Evolutionary conservation across 371 early-diverging fungal genomes (phyloP).

Genomic region (Mucor sp.): DNA sequence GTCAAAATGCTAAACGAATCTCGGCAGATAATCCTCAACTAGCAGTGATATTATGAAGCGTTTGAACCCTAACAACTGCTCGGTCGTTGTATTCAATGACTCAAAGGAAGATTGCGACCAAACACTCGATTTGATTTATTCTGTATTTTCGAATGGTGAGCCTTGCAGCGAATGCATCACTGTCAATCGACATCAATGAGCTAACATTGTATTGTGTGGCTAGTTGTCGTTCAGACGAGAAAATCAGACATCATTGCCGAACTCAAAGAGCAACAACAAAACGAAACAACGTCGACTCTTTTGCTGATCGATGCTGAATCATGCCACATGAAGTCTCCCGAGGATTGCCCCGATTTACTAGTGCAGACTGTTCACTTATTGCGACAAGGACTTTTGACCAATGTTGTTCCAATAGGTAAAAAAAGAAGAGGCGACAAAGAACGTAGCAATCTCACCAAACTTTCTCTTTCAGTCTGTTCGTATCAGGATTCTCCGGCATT

Average conservation of each 20-base stretch:
- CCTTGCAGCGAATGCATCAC: background rate
- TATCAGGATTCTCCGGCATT: constrained; percentile 34
- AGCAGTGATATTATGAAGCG: constrained; percentile 14
- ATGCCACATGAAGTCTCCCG: background rate
- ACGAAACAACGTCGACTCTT: constrained; percentile 13
- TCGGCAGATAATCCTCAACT: background rate
- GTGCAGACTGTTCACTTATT: constrained; percentile 15
- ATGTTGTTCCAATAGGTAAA: constrained; percentile 27
- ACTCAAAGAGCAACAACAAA: constrained; percentile 10
- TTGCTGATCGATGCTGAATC: constrained; percentile 27
- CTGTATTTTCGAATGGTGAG: constrained; percentile 19
- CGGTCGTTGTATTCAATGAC: constrained; percentile 24
- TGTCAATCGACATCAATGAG: background rate
- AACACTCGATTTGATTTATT: constrained; percentile 11
- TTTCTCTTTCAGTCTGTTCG: constrained; percentile 29
- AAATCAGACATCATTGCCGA: constrained; percentile 12
- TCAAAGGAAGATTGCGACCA: background rate
- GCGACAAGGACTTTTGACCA: constrained; percentile 6
- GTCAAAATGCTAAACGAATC: background rate
- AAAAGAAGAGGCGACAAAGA: background rate
- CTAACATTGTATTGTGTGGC: background rate
- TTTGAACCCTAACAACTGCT: constrained; percentile 20
- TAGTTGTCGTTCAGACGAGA: constrained; percentile 17
- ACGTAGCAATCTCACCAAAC: background rate
- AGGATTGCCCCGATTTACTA: constrained; percentile 25